phyloP scores from a whole-genome alignment of 1,284 basidiomycete species.

The Wallemia hederae region DNA sequence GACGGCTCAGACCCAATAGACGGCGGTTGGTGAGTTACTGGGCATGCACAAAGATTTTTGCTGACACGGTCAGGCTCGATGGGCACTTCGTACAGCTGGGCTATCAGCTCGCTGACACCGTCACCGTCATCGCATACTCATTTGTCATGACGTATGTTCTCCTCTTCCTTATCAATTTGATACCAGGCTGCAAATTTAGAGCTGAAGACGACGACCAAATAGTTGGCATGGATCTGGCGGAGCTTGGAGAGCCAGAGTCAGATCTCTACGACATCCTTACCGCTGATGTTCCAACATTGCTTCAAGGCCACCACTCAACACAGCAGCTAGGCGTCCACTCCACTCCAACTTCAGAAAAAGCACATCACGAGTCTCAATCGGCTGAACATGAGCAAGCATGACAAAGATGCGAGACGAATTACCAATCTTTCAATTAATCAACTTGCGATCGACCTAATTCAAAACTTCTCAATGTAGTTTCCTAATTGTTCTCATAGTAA shows the following conservation, averaged over 20 bases:
- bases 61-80: conserved; percentile 40
- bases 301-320: background rate
- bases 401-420: no score
- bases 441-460: no score
- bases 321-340: background rate
- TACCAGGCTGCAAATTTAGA: conserved; percentile 56
- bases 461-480: no score
- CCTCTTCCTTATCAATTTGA: conserved; percentile 72
- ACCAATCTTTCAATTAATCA: no score
- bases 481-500: no score
- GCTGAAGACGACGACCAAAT: conserved; percentile 58
- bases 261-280: conserved; percentile 52
- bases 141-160: conserved; percentile 45
- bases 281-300: conserved; percentile 8
- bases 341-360: background rate
- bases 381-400: no score
- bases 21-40: background rate
- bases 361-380: background rate
- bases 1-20: conserved; percentile 23
- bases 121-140: conserved; percentile 41
- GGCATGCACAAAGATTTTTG: background rate
- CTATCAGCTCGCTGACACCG: conserved; percentile 57
- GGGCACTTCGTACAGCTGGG: conserved; percentile 54
- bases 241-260: conserved; percentile 84
- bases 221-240: conserved; percentile 69